Percentiles rank a stretch among this genome's conserved stretches.
Evolutionary conservation across 1,139 yeast species (phyloP).

Genomic region (Zygotorulaspora mrakii): DNA sequence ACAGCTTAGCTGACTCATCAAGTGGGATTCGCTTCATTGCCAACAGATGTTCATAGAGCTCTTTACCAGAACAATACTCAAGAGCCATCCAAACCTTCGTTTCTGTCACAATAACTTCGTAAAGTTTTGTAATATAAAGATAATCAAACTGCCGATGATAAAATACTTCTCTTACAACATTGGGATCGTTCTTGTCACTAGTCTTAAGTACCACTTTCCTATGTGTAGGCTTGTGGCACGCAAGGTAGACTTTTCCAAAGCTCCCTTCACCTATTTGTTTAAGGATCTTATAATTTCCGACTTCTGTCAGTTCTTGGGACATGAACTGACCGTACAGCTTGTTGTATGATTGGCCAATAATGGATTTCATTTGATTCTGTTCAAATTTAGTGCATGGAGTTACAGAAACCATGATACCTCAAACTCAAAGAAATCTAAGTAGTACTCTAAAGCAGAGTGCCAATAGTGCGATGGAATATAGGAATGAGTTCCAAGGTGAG

Average conservation of each 20-base stretch:
- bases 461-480: too few relatives aligned
- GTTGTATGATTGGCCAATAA: conserved; percentile 59
- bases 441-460: too few relatives aligned
- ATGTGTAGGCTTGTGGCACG: conserved; percentile 68
- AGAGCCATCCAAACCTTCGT: conserved; percentile 78
- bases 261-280: conserved; percentile 84
- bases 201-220: conserved; percentile 81
- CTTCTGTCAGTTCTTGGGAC: conserved; percentile 50
- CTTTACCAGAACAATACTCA: conserved; percentile 90
- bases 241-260: conserved; percentile 87
- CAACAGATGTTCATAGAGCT: conserved; percentile 70
- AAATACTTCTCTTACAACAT: conserved; percentile 86
- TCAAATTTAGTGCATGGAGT: conserved; percentile 24
- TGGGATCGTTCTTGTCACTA: conserved; percentile 78
- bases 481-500: too few relatives aligned
- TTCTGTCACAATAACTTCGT: conserved; percentile 83
- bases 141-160: conserved; percentile 83
- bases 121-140: conserved; percentile 77
- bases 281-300: conserved; percentile 73
- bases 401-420: conserved; percentile 2
- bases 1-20: conserved; percentile 55
- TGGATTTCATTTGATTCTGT: conserved; percentile 34
- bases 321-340: conserved; percentile 56
- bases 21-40: conserved; percentile 50
- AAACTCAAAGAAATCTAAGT: too few relatives aligned